A percentile compares a stretch with the other conserved stretches of the same genome.
Evolutionary conservation across 2,329 filamentous ascomycete species (phyloP).

Genomic region (Fusarium sarcochroum): DNA sequence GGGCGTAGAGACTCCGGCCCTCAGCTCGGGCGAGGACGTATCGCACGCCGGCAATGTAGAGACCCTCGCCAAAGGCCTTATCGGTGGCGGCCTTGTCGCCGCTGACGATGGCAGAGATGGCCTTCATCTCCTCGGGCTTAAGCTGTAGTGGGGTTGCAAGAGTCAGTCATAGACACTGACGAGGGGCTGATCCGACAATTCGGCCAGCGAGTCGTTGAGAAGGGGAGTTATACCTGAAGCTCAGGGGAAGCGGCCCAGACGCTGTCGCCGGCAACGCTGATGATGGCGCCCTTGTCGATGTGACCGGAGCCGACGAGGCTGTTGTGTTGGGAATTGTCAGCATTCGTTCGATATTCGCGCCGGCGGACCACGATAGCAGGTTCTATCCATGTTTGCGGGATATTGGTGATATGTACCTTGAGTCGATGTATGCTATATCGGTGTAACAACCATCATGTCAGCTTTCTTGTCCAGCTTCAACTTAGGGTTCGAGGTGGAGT

Average conservation of each 20-base stretch:
- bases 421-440: slow-evolving; percentile 64
- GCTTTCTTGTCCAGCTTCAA: slow-evolving; percentile 23
- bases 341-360: slow-evolving; percentile 33
- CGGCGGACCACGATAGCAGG: slow-evolving; percentile 1
- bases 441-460: slow-evolving; percentile 26
- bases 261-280: slow-evolving; percentile 84
- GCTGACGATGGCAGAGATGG: slow-evolving; percentile 66
- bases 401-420: slow-evolving; percentile 58
- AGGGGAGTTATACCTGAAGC: slow-evolving; percentile 74
- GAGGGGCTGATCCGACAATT: slow-evolving; percentile 7
- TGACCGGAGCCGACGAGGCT: slow-evolving; percentile 86
- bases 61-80: slow-evolving; percentile 78
- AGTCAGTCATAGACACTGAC: slow-evolving; percentile 24
- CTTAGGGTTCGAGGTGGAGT: slow-evolving; percentile 45
- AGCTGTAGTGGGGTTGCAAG: slow-evolving; percentile 46
- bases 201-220: slow-evolving; percentile 7
- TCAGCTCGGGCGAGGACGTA: slow-evolving; percentile 84
- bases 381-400: slow-evolving; percentile 2
- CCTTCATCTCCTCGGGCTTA: slow-evolving; percentile 70
- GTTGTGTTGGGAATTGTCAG: slow-evolving; percentile 45
- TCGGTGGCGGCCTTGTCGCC: slow-evolving; percentile 65
- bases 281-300: slow-evolving; percentile 87
- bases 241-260: slow-evolving; percentile 79
- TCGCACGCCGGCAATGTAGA: slow-evolving; percentile 82
- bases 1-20: slow-evolving; percentile 85